These are phyloP conservation scores for Hippophae tibetana DNA, from an alignment of 306 rosid genomes.

Conservation along the genomic window DNA sequence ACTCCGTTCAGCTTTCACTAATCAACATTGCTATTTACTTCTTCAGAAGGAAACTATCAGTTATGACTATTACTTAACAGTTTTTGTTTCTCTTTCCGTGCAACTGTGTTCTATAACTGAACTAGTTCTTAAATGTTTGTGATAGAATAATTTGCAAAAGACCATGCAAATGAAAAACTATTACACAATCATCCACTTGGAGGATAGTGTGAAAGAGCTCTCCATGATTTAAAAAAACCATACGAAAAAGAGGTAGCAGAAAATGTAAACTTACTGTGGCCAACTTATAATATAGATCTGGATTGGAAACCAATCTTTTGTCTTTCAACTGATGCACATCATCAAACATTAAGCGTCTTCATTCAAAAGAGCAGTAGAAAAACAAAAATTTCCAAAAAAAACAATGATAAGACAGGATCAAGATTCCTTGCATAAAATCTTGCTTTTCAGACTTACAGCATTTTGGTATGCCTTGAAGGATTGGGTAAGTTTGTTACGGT, in stretches of 20 bases:
- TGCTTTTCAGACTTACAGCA: conserved; percentile 65
- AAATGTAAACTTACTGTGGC: conserved; percentile 57
- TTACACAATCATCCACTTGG: background rate
- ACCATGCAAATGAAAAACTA: too few species aligned
- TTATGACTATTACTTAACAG: too few species aligned
- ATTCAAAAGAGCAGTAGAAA: conserved; percentile 9
- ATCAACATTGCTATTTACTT: too few species aligned
- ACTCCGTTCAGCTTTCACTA: background rate
- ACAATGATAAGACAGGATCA: background rate
- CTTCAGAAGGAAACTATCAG: too few species aligned
- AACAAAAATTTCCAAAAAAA: conserved; percentile 1
- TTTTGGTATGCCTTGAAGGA: conserved; percentile 93
- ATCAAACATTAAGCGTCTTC: conserved; percentile 29
- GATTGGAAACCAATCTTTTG: conserved; percentile 72
- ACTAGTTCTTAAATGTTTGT: too few species aligned
- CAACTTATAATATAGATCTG: conserved; percentile 74
- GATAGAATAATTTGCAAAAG: too few species aligned
- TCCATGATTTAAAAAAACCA: too few species aligned
- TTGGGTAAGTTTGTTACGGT: conserved; percentile 72
- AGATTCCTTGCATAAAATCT: conserved; percentile 10
- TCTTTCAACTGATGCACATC: conserved; percentile 69
- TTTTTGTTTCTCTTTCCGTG: too few species aligned
- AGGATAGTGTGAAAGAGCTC: too few species aligned
- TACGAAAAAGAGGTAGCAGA: background rate
- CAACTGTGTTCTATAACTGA: too few species aligned